Evolutionary conservation across 108 stramenopile species (phyloP).

Genomic region (Cyclotella baltica): DNA sequence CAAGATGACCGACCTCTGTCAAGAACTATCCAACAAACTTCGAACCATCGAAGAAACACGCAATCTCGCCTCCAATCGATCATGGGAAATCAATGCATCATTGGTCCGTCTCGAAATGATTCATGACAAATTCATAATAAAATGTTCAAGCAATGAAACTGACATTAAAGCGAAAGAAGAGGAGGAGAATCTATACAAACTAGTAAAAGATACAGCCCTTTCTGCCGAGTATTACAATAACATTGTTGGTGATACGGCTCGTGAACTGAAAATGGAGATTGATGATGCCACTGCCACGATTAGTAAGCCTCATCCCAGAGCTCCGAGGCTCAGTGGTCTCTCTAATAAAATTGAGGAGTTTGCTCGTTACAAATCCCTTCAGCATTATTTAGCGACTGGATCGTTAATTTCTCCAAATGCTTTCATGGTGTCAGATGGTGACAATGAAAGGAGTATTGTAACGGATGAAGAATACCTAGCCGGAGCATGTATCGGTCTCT

Average conservation of each 20-base stretch:
- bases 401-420: conserved; percentile 40
- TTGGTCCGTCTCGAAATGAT: conserved; percentile 44
- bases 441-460: conserved; percentile 27
- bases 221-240: conserved; percentile 25
- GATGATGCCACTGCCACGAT: too few species aligned
- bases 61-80: conserved; percentile 53
- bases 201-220: conserved; percentile 25
- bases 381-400: conserved; percentile 64
- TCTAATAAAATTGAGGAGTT: conserved; percentile 68
- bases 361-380: conserved; percentile 63
- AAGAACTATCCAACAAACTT: conserved; percentile 1
- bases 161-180: conserved; percentile 20
- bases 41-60: conserved; percentile 43
- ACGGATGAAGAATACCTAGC: conserved; percentile 88
- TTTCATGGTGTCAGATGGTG: conserved; percentile 1
- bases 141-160: not conserved
- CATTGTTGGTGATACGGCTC: conserved; percentile 20
- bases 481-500: conserved; percentile 77
- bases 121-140: conserved; percentile 33
- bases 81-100: conserved; percentile 63
- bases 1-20: not conserved
- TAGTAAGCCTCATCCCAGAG: conserved; percentile 35
- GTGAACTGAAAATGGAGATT: conserved; percentile 5
- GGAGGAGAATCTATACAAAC: conserved; percentile 26
- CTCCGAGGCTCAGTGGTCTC: conserved; percentile 59